phyloP scores from a whole-genome alignment of 2,329 filamentous ascomycete species.

The Zasmidium angulare region DNA sequence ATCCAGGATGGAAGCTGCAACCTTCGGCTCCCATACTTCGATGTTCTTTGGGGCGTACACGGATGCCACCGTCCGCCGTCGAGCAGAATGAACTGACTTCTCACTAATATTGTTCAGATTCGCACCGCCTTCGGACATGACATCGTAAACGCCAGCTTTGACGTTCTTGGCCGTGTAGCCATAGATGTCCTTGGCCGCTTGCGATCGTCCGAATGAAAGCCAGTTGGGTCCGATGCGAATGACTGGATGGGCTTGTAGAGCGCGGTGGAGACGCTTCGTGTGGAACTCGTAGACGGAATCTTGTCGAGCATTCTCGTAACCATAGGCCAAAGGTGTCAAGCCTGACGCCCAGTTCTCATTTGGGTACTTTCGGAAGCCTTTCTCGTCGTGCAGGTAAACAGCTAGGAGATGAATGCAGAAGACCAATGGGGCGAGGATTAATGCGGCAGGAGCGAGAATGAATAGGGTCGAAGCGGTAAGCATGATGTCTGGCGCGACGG shows the following conservation, averaged over 20 bases:
- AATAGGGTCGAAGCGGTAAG: not conserved
- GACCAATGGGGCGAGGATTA: not conserved
- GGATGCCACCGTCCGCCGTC: not conserved
- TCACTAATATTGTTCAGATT: not conserved
- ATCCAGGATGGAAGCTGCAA: not conserved
- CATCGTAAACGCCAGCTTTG: not conserved
- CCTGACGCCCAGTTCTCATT: not conserved
- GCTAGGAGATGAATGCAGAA: not conserved
- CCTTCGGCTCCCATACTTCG: not conserved
- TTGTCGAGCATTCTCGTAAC: not conserved
- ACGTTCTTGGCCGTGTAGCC: not conserved
- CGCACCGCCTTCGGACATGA: not conserved
- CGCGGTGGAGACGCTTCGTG: not conserved
- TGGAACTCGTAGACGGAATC: not conserved
- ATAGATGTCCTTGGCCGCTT: not conserved
- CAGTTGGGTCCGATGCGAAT: not conserved
- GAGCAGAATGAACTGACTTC: not conserved
- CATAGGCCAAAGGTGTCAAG: not conserved
- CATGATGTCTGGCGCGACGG: not conserved
- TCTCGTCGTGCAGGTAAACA: not conserved
- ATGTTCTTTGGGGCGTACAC: not conserved
- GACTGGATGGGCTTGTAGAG: not conserved
- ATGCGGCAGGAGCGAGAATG: not conserved
- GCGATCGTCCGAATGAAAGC: not conserved
- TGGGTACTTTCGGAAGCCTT: not conserved